Conservation (phyloP, 1,139 yeast genomes). For the Cylindricascospora bacillispora region DNA sequence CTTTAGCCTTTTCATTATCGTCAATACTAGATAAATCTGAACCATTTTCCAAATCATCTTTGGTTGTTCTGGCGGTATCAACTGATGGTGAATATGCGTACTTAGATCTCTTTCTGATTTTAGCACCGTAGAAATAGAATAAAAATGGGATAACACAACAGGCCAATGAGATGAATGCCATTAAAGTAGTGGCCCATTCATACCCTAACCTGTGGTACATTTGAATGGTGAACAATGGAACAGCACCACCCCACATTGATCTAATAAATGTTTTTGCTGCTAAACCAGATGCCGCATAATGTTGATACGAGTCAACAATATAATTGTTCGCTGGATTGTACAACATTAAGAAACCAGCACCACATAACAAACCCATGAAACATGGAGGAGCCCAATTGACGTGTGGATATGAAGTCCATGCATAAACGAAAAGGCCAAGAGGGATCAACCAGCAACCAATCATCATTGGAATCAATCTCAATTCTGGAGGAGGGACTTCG, state of each 20-base stretch:
- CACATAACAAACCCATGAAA: constrained; percentile 50
- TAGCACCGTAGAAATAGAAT: constrained; percentile 53
- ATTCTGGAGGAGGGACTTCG: constrained; percentile 56
- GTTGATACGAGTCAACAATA: constrained; percentile 48
- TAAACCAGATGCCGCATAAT: constrained; percentile 64
- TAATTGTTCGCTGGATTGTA: constrained; percentile 47
- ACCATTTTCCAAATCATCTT: neutral
- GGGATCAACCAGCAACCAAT: constrained; percentile 27
- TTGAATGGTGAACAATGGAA: constrained; percentile 60
- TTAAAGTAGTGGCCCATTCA: constrained; percentile 48
- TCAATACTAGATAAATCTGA: neutral
- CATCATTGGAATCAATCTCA: constrained; percentile 63
- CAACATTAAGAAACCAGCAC: constrained; percentile 43
- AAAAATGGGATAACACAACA: constrained; percentile 68
- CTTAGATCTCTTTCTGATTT: constrained; percentile 48
- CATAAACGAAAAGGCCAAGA: constrained; percentile 59
- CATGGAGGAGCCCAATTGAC: constrained; percentile 69
- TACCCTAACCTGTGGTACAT: constrained; percentile 44
- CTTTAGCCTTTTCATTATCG: neutral
- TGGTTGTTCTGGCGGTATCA: neutral
- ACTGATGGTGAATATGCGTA: constrained; percentile 25
- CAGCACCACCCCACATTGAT: constrained; percentile 57
- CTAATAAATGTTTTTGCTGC: constrained; percentile 69
- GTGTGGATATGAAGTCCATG: constrained; percentile 51
- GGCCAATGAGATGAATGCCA: constrained; percentile 42